Conservation (phyloP, 2,329 filamentous ascomycete species). For the Diplocarpon mali region DNA sequence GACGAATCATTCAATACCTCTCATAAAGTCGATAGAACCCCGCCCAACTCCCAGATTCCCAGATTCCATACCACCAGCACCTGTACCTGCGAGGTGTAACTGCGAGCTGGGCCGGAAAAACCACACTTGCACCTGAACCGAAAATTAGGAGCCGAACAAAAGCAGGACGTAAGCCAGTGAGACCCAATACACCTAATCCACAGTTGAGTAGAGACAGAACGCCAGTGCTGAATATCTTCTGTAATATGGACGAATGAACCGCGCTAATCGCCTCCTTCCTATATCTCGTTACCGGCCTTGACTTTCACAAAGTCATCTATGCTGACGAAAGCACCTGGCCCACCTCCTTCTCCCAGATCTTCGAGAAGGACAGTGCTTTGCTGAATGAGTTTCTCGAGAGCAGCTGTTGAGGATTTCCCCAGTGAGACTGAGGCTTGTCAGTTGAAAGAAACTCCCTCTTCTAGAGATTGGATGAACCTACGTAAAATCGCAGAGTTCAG, state of each 20-base stretch:
- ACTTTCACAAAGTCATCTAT: slow-evolving; percentile 38
- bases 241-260: neutral
- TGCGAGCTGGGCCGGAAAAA: neutral
- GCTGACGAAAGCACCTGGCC: slow-evolving; percentile 74
- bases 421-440: slow-evolving; percentile 56
- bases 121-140: neutral
- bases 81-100: neutral
- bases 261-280: slow-evolving; percentile 1
- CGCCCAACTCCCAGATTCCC: neutral
- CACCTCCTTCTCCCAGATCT: slow-evolving; percentile 67
- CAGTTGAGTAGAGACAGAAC: slow-evolving; percentile 5
- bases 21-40: neutral
- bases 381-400: slow-evolving; percentile 73
- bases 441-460: neutral
- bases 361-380: slow-evolving; percentile 82
- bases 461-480: slow-evolving; percentile 17
- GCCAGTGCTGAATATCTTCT: neutral
- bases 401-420: slow-evolving; percentile 78
- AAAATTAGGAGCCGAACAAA: no score
- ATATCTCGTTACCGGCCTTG: slow-evolving; percentile 2
- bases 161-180: no score
- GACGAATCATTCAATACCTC: neutral
- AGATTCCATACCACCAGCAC: neutral
- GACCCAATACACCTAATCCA: slow-evolving; percentile 12
- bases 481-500: slow-evolving; percentile 84